phyloP scores from a whole-genome alignment of 768 basidiomycete species.

The Lentinula guzmanii region DNA sequence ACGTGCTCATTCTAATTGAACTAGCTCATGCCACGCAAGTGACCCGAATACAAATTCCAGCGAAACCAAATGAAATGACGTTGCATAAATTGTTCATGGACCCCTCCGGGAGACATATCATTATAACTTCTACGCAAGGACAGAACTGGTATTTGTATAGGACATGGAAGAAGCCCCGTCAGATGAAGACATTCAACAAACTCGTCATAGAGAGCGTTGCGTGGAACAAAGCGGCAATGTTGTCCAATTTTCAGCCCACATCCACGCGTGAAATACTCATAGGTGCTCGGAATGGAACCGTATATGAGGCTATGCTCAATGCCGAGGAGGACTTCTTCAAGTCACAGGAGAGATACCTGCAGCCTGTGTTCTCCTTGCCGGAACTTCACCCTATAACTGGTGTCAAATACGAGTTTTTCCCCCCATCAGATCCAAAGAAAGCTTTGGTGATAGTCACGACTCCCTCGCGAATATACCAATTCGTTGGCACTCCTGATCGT shows the following conservation, averaged over 20 bases:
- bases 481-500: conserved; percentile 62
- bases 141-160: conserved; percentile 92
- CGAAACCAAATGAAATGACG: conserved; percentile 68
- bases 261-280: conserved; percentile 84
- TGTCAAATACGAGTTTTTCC: conserved; percentile 73
- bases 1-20: conserved; percentile 83
- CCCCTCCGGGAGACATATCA: conserved; percentile 85
- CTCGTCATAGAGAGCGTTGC: conserved; percentile 87
- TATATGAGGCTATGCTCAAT: conserved; percentile 87
- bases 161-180: conserved; percentile 76
- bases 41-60: conserved; percentile 65
- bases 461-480: conserved; percentile 85
- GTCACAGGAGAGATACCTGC: conserved; percentile 75
- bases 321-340: conserved; percentile 92
- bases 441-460: conserved; percentile 80
- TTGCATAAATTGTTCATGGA: conserved; percentile 87
- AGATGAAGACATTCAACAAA: conserved; percentile 66
- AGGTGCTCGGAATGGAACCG: conserved; percentile 76
- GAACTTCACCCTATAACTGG: conserved; percentile 84
- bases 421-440: conserved; percentile 53
- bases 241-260: conserved; percentile 60
- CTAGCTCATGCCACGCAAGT: conserved; percentile 84
- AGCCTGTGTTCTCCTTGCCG: conserved; percentile 67
- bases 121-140: conserved; percentile 80
- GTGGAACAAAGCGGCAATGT: conserved; percentile 74